Evolutionary conservation across 2,329 filamentous ascomycete genomes (phyloP), one percentile per base, ranked within the genome.

Genomic region (Colletotrichum horii): DNA sequence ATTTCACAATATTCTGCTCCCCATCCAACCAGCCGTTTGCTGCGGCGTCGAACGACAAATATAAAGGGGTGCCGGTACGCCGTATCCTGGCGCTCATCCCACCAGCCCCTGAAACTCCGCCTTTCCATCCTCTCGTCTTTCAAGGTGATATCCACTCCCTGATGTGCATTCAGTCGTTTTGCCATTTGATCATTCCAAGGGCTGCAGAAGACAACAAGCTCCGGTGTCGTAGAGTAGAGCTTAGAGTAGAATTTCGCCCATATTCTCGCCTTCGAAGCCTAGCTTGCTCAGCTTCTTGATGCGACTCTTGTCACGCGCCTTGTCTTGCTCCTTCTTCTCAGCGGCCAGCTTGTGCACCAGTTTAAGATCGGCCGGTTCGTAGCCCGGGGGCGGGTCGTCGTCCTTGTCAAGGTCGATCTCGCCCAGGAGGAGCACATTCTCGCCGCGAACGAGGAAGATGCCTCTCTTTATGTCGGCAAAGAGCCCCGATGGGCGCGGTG

Each of bases 361-460:
- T 62, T 93, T 91, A 64, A 92, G 87, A 1, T 95, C 90, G 3
- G 92, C 95, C 78, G 84, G 82, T 80, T 91, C 87, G 78, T 94
- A 95, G 36, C 93, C 92, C 6, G 89, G 84, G 1, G 95, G 95
- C 16, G 95, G 89, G 74, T 97, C 93, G 84, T 99, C 97, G 85
- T 99, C 97, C 82, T 94, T 95, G 87, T 99, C 97, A 28, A 99
- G 91, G 83, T 99, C 97, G 80, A 99, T 98, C 85, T 98, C 97
- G 48, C 97, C 97, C 22, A 98, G 90, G 60, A 99, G 89, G 67
- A 98, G 89, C n/a, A 99, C 97, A 84, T 99, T 99, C 87, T 99
- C 97, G 79, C 97, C 97, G 75, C 97, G 91, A 61, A 99, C 95
- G 43, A 98, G 91, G 86, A 97, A 98, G 77, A 98, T 92, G 66